phyloP scores from a whole-genome alignment of 2,329 filamentous ascomycete genomes.

The Apiospora hydei region DNA sequence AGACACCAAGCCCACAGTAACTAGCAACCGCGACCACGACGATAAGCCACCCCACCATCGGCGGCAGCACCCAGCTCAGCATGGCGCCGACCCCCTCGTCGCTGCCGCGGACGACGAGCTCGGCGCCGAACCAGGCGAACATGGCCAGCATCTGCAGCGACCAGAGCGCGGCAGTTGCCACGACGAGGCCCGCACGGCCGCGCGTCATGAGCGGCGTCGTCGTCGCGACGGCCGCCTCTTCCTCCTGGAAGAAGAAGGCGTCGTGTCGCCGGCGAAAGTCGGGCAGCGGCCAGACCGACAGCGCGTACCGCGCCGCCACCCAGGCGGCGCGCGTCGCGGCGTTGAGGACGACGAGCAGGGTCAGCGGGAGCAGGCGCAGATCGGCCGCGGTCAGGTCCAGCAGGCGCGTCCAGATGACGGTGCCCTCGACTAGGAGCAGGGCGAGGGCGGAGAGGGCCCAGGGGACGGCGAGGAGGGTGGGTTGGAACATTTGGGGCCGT shows the following conservation, averaged over 20 bases:
- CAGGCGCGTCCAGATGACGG: neutral
- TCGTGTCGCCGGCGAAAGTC: conserved; percentile 3
- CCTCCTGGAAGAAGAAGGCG: conserved; percentile 4
- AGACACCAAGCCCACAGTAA: conserved; percentile 11
- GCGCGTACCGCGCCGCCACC: neutral
- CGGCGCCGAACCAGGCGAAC: conserved; percentile 6
- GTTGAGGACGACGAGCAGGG: conserved; percentile 2
- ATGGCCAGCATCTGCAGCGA: conserved; percentile 17
- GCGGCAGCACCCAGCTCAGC: neutral
- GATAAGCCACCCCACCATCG: conserved; percentile 7
- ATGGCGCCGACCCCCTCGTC: conserved; percentile 13
- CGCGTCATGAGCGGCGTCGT: neutral
- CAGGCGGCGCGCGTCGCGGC: neutral
- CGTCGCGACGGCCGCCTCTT: neutral
- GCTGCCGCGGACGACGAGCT: conserved; percentile 13
- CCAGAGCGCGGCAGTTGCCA: conserved; percentile 12
- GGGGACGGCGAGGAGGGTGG: conserved; percentile 4
- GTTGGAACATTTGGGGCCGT: neutral
- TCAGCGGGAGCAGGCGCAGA: neutral
- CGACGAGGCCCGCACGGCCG: neutral
- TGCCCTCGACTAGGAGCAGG: conserved; percentile 6
- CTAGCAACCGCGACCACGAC: neutral
- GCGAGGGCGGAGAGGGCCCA: conserved; percentile 4
- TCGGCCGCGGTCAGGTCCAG: neutral
- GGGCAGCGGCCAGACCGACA: conserved; percentile 15